phyloP scores from a whole-genome alignment of 148 eudicot genomes.

The Amaranthus cruentus region DNA sequence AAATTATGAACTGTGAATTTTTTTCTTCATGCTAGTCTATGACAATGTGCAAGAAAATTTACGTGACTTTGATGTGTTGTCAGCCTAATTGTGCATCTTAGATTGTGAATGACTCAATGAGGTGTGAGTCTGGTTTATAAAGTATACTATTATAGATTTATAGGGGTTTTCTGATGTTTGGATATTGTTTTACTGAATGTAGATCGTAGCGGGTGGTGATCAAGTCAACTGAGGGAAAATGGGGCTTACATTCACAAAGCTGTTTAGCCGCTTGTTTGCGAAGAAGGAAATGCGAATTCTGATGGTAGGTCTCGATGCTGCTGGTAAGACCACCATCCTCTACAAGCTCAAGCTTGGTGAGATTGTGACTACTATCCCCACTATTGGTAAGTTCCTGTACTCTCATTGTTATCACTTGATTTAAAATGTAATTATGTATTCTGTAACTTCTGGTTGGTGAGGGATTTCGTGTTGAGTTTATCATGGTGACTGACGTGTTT shows the following conservation, averaged over 20 bases:
- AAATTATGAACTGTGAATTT: neutral
- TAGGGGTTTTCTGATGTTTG: neutral
- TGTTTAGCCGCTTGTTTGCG: constrained; percentile 64
- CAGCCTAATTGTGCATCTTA: neutral
- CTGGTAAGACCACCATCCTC: constrained; percentile 72
- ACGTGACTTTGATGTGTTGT: neutral
- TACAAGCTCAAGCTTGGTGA: constrained; percentile 79
- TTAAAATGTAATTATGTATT: neutral
- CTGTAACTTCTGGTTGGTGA: neutral
- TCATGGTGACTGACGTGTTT: neutral
- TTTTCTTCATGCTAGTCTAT: neutral
- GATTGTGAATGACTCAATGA: neutral
- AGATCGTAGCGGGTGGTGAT: constrained; percentile 10
- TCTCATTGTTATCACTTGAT: neutral
- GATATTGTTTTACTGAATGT: neutral
- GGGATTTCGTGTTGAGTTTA: neutral
- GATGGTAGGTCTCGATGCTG: constrained; percentile 72
- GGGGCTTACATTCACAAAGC: constrained; percentile 68
- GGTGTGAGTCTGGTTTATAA: neutral
- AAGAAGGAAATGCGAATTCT: constrained; percentile 73
- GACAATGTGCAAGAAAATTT: neutral
- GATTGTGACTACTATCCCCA: constrained; percentile 67
- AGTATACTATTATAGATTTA: neutral
- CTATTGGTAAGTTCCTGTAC: constrained; percentile 47
- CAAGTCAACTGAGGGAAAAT: constrained; percentile 25